Conservation (phyloP, 2,329 filamentous ascomycete genomes). For the Chaetomiaceae sp. region DNA sequence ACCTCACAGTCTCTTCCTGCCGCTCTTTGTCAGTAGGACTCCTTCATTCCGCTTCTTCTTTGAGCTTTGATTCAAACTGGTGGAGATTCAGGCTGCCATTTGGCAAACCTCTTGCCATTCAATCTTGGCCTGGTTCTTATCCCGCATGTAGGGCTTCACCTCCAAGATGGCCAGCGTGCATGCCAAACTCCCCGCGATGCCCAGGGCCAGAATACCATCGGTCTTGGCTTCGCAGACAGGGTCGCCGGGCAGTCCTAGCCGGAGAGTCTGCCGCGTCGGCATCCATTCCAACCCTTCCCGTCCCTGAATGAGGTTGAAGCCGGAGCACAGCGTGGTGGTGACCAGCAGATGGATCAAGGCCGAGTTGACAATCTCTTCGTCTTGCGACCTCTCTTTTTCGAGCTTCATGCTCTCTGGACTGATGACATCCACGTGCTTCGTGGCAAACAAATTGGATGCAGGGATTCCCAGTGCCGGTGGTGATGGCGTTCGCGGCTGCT, state of each 20-base stretch:
- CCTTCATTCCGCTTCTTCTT: background rate
- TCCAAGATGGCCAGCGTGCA: background rate
- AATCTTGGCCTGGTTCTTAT: background rate
- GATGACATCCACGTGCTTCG: background rate
- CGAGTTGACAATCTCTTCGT: conserved; percentile 2
- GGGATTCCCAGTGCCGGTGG: no score
- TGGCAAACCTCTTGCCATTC: conserved; percentile 1
- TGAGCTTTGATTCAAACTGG: background rate
- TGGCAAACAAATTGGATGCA: no score
- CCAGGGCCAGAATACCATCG: background rate
- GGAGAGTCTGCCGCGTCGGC: background rate
- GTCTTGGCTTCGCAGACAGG: background rate
- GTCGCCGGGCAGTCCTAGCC: background rate
- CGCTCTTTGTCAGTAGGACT: background rate
- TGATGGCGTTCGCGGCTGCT: no score
- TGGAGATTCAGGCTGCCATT: background rate
- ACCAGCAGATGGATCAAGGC: background rate
- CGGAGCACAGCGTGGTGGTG: background rate
- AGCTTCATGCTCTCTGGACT: background rate
- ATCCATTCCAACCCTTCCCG: background rate
- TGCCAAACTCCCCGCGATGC: background rate
- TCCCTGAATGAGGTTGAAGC: background rate
- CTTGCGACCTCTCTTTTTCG: background rate
- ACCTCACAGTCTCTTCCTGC: background rate
- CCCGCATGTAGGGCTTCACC: background rate